Evolutionary conservation across 2,329 filamentous ascomycete species (phyloP), one percentile per base, ranked within the genome.

Genomic region (Aphanocladium album): DNA sequence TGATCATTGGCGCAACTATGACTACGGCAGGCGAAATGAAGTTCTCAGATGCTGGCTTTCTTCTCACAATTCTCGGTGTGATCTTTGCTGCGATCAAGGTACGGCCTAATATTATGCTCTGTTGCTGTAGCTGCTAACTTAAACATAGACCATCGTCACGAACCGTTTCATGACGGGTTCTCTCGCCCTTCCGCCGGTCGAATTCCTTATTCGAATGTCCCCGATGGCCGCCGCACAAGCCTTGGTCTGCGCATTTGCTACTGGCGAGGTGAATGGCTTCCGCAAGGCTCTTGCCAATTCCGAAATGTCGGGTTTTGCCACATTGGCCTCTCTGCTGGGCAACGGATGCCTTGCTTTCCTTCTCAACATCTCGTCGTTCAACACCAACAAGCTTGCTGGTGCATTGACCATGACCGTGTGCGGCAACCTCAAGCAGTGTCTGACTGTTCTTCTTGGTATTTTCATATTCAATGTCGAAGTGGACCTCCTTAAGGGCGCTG

Each of bases 131-230:
- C 52, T 25, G 43, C 67, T 70, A 56, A 73, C 61, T 17, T 49
- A 5, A 19, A 14, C 16, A 21, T 58, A 80, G 77, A 87, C 84
- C 1, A 81, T 88, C 37, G 82, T 83, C 33, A 86, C 84, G 39
- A 87, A 87, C 72, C 80, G 82, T 67, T 79, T 87, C 67, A 85
- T 87, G 82, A 87, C 84, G 9, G 84, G 83, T 35, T 77, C 79
- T 3, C 77, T 87, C 30, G 77, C 79, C 21, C 78, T 87, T 3
- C 80, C 82, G 0, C 79, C 83, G 2, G 76, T 86, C 63, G 85
- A 88, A 67, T 78, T 86, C 19, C 78, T 87, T n/a, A 77, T 84
- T 67, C 80, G 83, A 70, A 83, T 87, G 81, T 84, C 82, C 14
- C 85, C 84, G 1, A 76, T 87, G 9, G 84, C 85, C 12, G 82